Percentiles rank a stretch among this genome's conserved stretches.
These are phyloP conservation scores for Oryza rufipogon DNA, from an alignment of 176 grass and related monocot genomes.

Conservation along the genomic window DNA sequence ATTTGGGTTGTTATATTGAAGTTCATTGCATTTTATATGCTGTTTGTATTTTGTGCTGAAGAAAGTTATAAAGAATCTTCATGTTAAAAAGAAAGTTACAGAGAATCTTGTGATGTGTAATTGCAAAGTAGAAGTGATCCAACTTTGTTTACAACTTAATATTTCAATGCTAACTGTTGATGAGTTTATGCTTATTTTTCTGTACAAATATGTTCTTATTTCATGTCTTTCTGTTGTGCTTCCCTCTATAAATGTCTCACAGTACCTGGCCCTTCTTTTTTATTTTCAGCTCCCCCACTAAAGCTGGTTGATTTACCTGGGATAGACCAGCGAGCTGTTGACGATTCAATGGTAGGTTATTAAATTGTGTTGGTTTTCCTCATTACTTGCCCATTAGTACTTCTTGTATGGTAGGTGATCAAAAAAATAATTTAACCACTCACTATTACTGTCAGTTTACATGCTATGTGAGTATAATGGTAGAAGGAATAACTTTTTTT, in stretches of 20 bases:
- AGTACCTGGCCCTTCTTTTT: constrained; percentile 10
- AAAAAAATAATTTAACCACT: constrained; percentile 6
- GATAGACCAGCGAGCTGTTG: constrained; percentile 85
- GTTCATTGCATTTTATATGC: not conserved
- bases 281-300: constrained; percentile 76
- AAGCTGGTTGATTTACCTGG: constrained; percentile 98
- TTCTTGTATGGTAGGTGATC: constrained; percentile 29
- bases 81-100: not conserved
- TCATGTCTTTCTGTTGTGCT: constrained; percentile 5
- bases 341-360: constrained; percentile 76
- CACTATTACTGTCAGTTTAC: not conserved
- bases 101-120: constrained; percentile 6
- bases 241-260: constrained; percentile 20
- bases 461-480: not conserved
- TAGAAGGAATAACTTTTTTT: not conserved
- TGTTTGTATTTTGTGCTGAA: not conserved
- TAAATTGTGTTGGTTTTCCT: not conserved
- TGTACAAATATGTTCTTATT: constrained; percentile 2
- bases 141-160: not conserved
- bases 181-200: constrained; percentile 5
- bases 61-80: not conserved
- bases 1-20: not conserved
- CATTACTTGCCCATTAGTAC: not conserved
- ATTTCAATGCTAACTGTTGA: not conserved
- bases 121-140: not conserved